phyloP scores from a whole-genome alignment of 2,329 filamentous ascomycete genomes.

The Aureobasidium sp. region DNA sequence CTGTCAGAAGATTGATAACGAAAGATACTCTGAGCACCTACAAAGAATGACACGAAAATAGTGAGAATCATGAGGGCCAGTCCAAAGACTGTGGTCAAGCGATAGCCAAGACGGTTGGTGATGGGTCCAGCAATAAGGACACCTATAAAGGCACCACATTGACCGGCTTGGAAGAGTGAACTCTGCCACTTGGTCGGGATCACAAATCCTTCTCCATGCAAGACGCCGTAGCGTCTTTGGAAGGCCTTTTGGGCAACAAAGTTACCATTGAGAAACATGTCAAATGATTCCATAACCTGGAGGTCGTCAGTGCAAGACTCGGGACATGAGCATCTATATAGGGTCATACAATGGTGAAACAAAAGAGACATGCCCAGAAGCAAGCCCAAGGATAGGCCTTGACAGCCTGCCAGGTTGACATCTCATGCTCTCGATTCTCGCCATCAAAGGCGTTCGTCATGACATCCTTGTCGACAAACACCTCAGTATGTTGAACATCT shows the following conservation, averaged over 20 bases:
- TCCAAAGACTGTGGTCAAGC: conserved; percentile 50
- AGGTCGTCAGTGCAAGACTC: not conserved
- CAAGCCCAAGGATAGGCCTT: conserved; percentile 47
- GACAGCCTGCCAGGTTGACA: conserved; percentile 44
- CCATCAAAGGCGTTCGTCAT: conserved; percentile 51
- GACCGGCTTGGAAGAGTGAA: conserved; percentile 50
- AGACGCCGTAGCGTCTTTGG: conserved; percentile 41
- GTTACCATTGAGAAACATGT: conserved; percentile 54
- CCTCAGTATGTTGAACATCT: not conserved
- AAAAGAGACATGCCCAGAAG: conserved; percentile 51
- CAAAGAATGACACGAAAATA: conserved; percentile 55
- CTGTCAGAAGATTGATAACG: no score
- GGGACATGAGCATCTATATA: no score
- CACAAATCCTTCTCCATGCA: conserved; percentile 25
- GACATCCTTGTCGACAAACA: conserved; percentile 29
- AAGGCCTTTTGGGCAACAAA: conserved; percentile 50
- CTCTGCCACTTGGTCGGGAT: conserved; percentile 53
- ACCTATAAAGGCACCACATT: conserved; percentile 53
- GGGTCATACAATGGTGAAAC: conserved; percentile 45
- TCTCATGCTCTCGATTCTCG: conserved; percentile 47
- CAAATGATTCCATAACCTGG: conserved; percentile 60
- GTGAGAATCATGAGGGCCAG: conserved; percentile 52
- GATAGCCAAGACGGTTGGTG: conserved; percentile 53
- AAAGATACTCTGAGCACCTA: not conserved
- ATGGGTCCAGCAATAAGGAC: conserved; percentile 54